Evolutionary conservation across 495 filamentous ascomycete genomes (phyloP), one percentile per base, ranked within the genome.

Genomic region (Penicillium herquei): DNA sequence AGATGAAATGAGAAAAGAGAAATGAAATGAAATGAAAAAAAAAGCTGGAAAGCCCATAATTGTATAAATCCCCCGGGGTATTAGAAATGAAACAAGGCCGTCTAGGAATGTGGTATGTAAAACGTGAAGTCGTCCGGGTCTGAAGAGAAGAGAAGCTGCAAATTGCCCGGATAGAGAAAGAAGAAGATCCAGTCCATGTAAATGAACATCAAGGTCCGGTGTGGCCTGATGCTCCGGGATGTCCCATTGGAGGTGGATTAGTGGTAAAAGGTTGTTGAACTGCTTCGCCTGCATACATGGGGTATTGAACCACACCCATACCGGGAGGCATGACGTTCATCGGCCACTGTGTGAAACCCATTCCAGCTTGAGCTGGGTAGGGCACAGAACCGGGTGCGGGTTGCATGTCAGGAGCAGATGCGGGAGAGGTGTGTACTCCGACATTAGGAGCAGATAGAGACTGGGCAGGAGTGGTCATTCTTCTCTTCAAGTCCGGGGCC

Each of bases 381-480:
- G 71, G 66, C 1, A 76, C 67, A 1, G 70, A 57, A 1, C 72
- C 66, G 13, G 66, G 62, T 0, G 67, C 55, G 1, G 59, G 52
- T 37, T 74, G 74, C 52, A 75, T 66, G 11, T 63, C 62, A 3
- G 69, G 58, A 0, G 57, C 51, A 1, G 72, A 50, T 8, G 37
- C 53, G 17, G 70, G 58, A 9, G 74, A 64, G 49, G 65, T 66
- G 17, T 72, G 70, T 33, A 69, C 53, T 17, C 64, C 59, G 34
- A 65, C 52, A 7, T 58, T 57, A 6, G 59, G n/a, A 4, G 54
- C 53, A n/a, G 63, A 59, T 18, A 68, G 57, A 0, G 59, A 41
- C 30, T 76, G 70, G 12, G 70, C 65, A 3, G 75, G 75, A 32
- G 70, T 77, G n/a, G 74, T 76, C 68, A 78, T 72, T 47, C 74